Percentiles rank a stretch among this genome's conserved stretches.
Evolutionary conservation across 257 asterid genomes (phyloP).

Genomic region (Solanum chmielewskii): DNA sequence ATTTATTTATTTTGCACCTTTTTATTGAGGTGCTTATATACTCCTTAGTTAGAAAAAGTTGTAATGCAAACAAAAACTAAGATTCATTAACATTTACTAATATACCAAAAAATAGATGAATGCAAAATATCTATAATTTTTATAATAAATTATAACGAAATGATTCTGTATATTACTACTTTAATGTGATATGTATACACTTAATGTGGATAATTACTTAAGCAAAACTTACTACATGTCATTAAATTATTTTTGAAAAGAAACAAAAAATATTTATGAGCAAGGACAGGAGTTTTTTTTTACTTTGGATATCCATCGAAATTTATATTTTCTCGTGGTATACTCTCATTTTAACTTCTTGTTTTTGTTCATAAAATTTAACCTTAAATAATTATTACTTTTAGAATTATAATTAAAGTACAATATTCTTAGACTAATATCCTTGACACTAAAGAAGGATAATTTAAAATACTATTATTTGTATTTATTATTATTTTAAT

Average conservation of each 20-base stretch:
- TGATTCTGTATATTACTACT: neutral
- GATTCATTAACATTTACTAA: neutral
- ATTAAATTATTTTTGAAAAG: neutral
- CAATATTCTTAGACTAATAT: neutral
- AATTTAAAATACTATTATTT: neutral
- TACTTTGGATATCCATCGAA: neutral
- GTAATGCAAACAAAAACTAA: neutral
- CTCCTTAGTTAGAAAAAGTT: neutral
- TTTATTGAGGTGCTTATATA: neutral
- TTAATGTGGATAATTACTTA: neutral
- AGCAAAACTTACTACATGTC: neutral
- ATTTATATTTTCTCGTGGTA: no score
- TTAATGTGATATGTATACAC: neutral
- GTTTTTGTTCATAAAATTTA: no score
- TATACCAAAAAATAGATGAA: neutral
- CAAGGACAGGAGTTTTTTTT: neutral
- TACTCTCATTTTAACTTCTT: neutral
- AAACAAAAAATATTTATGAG: neutral
- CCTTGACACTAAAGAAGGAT: neutral
- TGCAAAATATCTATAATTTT: neutral
- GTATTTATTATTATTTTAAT: neutral
- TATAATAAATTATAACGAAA: no score
- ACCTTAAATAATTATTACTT: no score
- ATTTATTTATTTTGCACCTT: no score
- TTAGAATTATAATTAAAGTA: no score